Conservation (phyloP, 2,329 filamentous ascomycete genomes). For the Penicillium sp. region DNA sequence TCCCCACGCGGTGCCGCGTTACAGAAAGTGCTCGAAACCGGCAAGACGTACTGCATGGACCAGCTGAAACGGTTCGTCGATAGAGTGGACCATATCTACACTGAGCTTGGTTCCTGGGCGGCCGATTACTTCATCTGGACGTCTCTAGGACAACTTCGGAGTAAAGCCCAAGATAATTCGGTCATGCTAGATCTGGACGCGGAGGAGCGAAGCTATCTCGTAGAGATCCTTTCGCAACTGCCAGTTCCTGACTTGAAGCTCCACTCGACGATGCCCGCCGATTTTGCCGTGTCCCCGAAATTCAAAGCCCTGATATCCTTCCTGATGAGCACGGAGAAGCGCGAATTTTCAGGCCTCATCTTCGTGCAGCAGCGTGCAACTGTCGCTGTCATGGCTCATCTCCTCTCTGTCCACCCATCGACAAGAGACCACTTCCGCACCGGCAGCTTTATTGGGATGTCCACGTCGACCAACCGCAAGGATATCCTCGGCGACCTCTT, state of each 20-base stretch:
- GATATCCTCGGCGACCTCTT: conserved; percentile 56
- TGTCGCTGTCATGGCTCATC: conserved; percentile 62
- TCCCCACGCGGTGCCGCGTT: conserved; percentile 41
- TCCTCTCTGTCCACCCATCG: conserved; percentile 60
- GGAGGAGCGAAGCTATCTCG: conserved; percentile 62
- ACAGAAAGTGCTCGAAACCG: conserved; percentile 32
- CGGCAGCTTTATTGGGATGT: conserved; percentile 52
- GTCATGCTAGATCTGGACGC: conserved; percentile 51
- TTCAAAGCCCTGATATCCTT: conserved; percentile 61
- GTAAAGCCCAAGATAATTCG: conserved; percentile 30
- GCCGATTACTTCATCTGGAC: conserved; percentile 67
- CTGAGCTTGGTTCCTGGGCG: conserved; percentile 71
- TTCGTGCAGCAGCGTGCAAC: conserved; percentile 70
- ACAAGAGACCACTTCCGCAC: conserved; percentile 52
- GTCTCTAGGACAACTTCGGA: conserved; percentile 48
- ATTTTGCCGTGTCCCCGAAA: conserved; percentile 60
- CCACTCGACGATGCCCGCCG: conserved; percentile 8
- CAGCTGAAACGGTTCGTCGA: conserved; percentile 62
- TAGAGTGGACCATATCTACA: conserved; percentile 56
- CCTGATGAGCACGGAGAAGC: conserved; percentile 46
- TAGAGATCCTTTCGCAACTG: conserved; percentile 41
- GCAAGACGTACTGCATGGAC: conserved; percentile 50
- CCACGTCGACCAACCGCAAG: conserved; percentile 49
- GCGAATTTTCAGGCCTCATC: conserved; percentile 63
- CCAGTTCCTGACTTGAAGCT: conserved; percentile 23